phyloP scores from a whole-genome alignment of 164 flowering plant species.

The Akebia trifoliata region DNA sequence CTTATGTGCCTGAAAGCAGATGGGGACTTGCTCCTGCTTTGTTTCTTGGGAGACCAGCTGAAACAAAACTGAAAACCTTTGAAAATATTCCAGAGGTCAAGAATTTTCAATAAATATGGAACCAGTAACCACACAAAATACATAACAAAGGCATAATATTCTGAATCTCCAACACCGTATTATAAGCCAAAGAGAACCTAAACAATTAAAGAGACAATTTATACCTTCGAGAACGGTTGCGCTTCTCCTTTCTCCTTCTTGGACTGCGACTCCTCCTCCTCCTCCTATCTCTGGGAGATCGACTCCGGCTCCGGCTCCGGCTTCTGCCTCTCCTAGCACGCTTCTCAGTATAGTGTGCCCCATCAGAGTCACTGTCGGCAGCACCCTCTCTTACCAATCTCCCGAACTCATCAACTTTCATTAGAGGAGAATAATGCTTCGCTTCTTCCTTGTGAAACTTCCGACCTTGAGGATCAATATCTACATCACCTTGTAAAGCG shows the following conservation, averaged over 20 bases:
- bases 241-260: constrained; percentile 55
- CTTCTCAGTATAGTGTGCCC: constrained; percentile 28
- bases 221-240: constrained; percentile 82
- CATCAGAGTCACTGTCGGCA: constrained; percentile 82
- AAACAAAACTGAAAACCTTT: constrained; percentile 18
- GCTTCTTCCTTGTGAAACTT: constrained; percentile 24
- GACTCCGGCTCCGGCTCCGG: constrained; percentile 35
- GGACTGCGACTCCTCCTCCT: constrained; percentile 57
- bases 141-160: neutral
- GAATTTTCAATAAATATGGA: neutral
- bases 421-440: constrained; percentile 17
- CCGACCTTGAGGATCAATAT: constrained; percentile 13
- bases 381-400: constrained; percentile 62
- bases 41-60: constrained; percentile 77
- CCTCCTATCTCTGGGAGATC: constrained; percentile 57
- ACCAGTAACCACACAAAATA: constrained; percentile 1
- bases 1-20: constrained; percentile 30
- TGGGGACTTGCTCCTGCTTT: constrained; percentile 76
- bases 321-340: constrained; percentile 49
- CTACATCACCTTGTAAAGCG: constrained; percentile 20
- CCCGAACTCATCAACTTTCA: constrained; percentile 82
- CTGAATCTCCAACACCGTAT: neutral
- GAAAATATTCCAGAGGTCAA: neutral
- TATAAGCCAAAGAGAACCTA: neutral
- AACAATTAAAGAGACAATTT: neutral